Evolutionary conservation across 495 filamentous ascomycete species (phyloP).

Genomic region (Daldinia decipiens): DNA sequence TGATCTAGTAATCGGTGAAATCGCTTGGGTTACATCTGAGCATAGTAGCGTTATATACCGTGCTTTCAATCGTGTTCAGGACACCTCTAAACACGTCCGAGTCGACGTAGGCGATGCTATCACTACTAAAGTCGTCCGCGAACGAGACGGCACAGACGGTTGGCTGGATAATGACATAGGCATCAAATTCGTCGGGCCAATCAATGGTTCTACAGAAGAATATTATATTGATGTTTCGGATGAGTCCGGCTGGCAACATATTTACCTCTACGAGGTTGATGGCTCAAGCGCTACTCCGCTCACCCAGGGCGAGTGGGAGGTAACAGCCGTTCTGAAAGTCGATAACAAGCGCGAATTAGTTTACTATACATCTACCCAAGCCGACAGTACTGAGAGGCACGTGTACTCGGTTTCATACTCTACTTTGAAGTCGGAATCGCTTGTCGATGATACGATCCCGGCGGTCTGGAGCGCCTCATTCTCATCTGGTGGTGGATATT

Average conservation of each 20-base stretch:
- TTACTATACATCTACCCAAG: constrained; percentile 66
- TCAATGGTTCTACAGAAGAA: constrained; percentile 47
- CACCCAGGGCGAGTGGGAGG: constrained; percentile 67
- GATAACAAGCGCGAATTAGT: constrained; percentile 59
- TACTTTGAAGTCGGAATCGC: constrained; percentile 56
- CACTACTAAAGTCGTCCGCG: constrained; percentile 55
- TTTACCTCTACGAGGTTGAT: constrained; percentile 64
- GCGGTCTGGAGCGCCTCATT: constrained; percentile 66
- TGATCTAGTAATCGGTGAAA: constrained; percentile 65
- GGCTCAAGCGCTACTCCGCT: constrained; percentile 58
- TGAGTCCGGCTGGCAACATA: constrained; percentile 63
- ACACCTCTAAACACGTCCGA: constrained; percentile 61
- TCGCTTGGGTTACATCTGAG: constrained; percentile 64
- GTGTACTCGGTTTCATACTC: constrained; percentile 63
- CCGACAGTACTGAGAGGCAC: constrained; percentile 65
- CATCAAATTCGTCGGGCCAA: constrained; percentile 57
- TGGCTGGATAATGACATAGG: constrained; percentile 66
- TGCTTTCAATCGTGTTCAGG: constrained; percentile 67
- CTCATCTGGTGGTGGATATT: constrained; percentile 62
- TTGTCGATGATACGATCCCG: constrained; percentile 60
- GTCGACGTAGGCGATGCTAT: constrained; percentile 55
- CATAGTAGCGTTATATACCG: constrained; percentile 64
- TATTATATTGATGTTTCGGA: constrained; percentile 68
- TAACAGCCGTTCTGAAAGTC: constrained; percentile 59
- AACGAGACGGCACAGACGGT: constrained; percentile 64